Conservation (phyloP, 306 rosid species). For the Acacia crassicarpa region DNA sequence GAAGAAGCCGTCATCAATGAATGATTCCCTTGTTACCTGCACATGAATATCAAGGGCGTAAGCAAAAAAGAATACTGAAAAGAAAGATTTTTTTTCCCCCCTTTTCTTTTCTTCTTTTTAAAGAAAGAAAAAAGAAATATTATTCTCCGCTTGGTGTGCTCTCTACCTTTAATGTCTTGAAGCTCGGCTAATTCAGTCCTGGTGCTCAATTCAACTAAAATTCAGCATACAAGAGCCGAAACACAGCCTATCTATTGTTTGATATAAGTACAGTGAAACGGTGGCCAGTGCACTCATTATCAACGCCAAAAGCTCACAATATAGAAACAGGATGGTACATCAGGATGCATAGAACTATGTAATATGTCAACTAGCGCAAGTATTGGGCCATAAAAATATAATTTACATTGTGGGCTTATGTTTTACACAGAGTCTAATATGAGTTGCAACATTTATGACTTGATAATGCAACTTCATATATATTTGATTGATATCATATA, state of each 20-base stretch:
- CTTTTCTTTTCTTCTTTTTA: background rate
- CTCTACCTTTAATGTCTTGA: slow-evolving; percentile 8
- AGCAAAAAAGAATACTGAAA: background rate
- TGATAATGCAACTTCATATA: no score
- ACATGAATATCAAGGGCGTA: slow-evolving; percentile 21
- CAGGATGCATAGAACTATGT: slow-evolving; percentile 16
- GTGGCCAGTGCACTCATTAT: background rate
- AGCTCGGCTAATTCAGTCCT: background rate
- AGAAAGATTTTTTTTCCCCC: background rate
- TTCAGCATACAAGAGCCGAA: background rate
- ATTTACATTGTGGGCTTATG: background rate
- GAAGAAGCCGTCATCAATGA: slow-evolving; percentile 81
- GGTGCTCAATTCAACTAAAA: background rate
- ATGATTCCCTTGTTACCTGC: slow-evolving; percentile 75
- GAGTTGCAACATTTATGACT: no score
- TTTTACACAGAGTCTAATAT: no score
- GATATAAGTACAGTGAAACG: background rate
- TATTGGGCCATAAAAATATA: background rate
- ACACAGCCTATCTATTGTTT: background rate
- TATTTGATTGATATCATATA: no score
- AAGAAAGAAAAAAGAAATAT: background rate
- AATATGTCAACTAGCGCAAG: slow-evolving; percentile 2
- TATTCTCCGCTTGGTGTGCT: background rate
- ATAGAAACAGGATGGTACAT: background rate
- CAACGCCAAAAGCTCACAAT: background rate